These are phyloP conservation scores for Rhizophagus clarus DNA, from an alignment of 192 early-diverging fungal species.

Conservation along the genomic window DNA sequence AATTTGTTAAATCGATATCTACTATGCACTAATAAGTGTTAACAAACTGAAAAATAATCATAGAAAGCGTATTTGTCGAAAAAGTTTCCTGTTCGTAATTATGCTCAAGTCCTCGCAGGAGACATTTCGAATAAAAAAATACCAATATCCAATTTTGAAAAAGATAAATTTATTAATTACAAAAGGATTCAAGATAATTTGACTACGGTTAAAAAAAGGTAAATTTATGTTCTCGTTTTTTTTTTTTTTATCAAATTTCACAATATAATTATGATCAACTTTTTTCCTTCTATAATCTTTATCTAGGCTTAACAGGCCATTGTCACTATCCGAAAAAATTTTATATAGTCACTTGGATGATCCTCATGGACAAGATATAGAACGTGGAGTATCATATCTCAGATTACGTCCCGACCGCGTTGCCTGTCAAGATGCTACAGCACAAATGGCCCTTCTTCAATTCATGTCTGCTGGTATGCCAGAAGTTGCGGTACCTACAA, in stretches of 20 bases:
- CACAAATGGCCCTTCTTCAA: conserved; percentile 96
- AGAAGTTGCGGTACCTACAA: conserved; percentile 87
- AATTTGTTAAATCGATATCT: background rate
- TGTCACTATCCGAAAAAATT: conserved; percentile 97
- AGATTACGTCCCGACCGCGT: conserved; percentile 98
- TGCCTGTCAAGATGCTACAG: conserved; percentile 98
- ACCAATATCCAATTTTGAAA: conserved; percentile 88
- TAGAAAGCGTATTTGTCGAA: background rate
- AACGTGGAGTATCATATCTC: conserved; percentile 89
- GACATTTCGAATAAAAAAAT: conserved; percentile 61
- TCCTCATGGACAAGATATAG: conserved; percentile 91
- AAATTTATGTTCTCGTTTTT: conserved; percentile 30
- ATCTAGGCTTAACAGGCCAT: conserved; percentile 79
- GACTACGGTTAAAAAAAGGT: conserved; percentile 90
- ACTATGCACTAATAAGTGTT: background rate
- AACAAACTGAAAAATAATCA: background rate
- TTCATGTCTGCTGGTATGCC: conserved; percentile 93
- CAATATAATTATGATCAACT: background rate
- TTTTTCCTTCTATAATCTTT: conserved; percentile 10
- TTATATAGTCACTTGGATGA: conserved; percentile 98
- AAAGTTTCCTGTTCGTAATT: conserved; percentile 2
- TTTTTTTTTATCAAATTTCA: background rate
- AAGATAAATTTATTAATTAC: conserved; percentile 97
- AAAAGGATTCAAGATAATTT: conserved; percentile 94
- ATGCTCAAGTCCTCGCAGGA: conserved; percentile 16